A percentile compares a stretch with the other conserved stretches of the same genome.
These are phyloP conservation scores for Penicillium aurantiogriseum DNA, from an alignment of 2,329 filamentous ascomycete genomes.

Conservation along the genomic window DNA sequence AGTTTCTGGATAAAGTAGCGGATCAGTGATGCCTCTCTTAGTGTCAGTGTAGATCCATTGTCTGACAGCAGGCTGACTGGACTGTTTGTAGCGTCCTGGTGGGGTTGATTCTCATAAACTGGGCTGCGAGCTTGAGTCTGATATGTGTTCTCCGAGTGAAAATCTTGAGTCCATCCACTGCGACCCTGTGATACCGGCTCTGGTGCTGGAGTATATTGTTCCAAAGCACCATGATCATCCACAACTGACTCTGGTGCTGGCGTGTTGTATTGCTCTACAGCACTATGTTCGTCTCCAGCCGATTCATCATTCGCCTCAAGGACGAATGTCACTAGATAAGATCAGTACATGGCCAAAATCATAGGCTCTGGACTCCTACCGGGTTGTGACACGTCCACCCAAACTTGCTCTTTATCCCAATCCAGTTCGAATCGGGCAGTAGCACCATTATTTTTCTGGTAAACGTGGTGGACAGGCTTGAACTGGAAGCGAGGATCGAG, in stretches of 20 bases:
- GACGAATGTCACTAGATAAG: conserved; percentile 28
- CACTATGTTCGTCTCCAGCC: background rate
- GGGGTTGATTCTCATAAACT: background rate
- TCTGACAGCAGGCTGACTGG: conserved; percentile 13
- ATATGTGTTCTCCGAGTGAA: background rate
- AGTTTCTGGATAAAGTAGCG: conserved; percentile 37
- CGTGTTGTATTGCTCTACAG: background rate
- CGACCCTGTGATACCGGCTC: background rate
- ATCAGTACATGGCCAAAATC: background rate
- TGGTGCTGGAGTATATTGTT: background rate
- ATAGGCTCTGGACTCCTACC: conserved; percentile 18
- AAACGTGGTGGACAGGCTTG: conserved; percentile 34
- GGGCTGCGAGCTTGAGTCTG: background rate
- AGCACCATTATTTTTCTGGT: conserved; percentile 31
- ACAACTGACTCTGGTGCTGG: background rate
- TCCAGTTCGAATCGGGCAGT: conserved; percentile 30
- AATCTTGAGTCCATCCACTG: background rate
- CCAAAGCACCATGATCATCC: background rate
- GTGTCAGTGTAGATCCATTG: conserved; percentile 17
- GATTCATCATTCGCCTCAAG: conserved; percentile 23
- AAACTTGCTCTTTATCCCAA: conserved; percentile 33
- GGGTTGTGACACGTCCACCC: conserved; percentile 32
- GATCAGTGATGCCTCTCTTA: conserved; percentile 36
- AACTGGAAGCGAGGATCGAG: conserved; percentile 37
- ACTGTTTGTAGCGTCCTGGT: conserved; percentile 5